Conservation (phyloP, 2,329 filamentous ascomycete species). For the Alternaria solani region DNA sequence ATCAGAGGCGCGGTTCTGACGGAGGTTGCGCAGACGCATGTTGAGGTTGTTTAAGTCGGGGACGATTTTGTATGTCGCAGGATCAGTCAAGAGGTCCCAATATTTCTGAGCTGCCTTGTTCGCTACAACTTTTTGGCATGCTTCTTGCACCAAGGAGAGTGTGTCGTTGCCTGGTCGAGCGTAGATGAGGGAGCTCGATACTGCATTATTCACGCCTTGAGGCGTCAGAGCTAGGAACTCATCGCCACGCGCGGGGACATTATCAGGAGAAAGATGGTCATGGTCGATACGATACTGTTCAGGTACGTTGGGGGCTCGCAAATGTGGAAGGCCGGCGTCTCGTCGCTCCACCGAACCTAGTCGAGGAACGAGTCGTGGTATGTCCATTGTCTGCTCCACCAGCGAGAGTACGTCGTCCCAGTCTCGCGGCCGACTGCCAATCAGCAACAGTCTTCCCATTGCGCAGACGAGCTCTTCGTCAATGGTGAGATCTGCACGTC, state of each 20-base stretch:
- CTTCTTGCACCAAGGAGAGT: slow-evolving; percentile 73
- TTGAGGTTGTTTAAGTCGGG: slow-evolving; percentile 78
- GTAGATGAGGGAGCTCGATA: slow-evolving; percentile 50
- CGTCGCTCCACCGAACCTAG: slow-evolving; percentile 42
- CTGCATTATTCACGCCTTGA: slow-evolving; percentile 30
- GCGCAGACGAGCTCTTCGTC: slow-evolving; percentile 81
- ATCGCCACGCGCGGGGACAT: slow-evolving; percentile 35
- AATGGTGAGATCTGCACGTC: slow-evolving; percentile 70
- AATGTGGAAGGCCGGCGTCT: slow-evolving; percentile 32
- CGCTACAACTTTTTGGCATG: slow-evolving; percentile 67
- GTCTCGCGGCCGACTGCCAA: slow-evolving; percentile 67
- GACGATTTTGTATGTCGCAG: slow-evolving; percentile 63
- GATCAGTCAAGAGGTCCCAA: slow-evolving; percentile 74
- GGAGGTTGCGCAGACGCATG: slow-evolving; percentile 72
- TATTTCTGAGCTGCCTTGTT: slow-evolving; percentile 74
- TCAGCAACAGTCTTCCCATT: slow-evolving; percentile 81
- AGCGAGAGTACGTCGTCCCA: slow-evolving; percentile 77
- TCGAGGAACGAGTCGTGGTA: slow-evolving; percentile 65
- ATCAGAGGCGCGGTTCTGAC: slow-evolving; percentile 70
- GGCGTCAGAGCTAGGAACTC: slow-evolving; percentile 43
- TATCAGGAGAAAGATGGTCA: slow-evolving; percentile 36
- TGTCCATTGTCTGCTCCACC: slow-evolving; percentile 81
- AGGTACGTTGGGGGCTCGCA: slow-evolving; percentile 50
- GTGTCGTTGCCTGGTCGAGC: slow-evolving; percentile 61
- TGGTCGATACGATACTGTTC: slow-evolving; percentile 37